A percentile compares a stretch with the other conserved stretches of the same genome.
Conservation (phyloP, 2,329 filamentous ascomycete genomes). For the Nemania sp. region DNA sequence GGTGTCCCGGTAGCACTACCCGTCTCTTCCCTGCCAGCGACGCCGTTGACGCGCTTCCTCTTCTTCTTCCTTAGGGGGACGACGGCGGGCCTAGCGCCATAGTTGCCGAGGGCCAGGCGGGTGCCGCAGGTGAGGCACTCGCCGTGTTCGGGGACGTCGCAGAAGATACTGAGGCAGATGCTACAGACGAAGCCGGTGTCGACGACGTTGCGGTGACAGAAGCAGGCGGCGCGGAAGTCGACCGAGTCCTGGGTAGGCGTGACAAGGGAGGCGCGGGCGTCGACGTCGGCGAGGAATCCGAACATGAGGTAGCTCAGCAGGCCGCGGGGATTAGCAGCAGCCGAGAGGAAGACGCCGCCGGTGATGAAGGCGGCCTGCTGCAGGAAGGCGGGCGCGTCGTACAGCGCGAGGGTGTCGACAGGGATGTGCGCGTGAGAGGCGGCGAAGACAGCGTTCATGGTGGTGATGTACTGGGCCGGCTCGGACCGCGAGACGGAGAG, state of each 20-base stretch:
- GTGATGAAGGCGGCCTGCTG: constrained; percentile 80
- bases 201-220: constrained; percentile 89
- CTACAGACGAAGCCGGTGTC: constrained; percentile 95
- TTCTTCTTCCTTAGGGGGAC: constrained; percentile 75
- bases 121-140: constrained; percentile 85
- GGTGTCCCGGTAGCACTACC: constrained; percentile 65
- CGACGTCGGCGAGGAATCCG: constrained; percentile 73
- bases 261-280: constrained; percentile 65
- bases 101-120: constrained; percentile 72
- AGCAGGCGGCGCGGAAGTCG: constrained; percentile 97
- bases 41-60: constrained; percentile 52
- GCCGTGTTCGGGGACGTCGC: constrained; percentile 62
- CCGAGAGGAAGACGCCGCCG: constrained; percentile 57
- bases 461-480: constrained; percentile 91
- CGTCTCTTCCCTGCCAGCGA: constrained; percentile 55
- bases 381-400: constrained; percentile 85
- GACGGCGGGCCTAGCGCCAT: constrained; percentile 77
- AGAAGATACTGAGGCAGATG: constrained; percentile 94
- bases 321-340: constrained; percentile 63
- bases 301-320: constrained; percentile 94
- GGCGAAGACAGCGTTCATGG: constrained; percentile 98
- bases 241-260: constrained; percentile 82
- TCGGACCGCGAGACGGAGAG: constrained; percentile 85
- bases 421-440: constrained; percentile 85
- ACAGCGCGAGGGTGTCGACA: constrained; percentile 87